phyloP scores from a whole-genome alignment of 495 filamentous ascomycete species.

The Aspergillus saccharolyticus region DNA sequence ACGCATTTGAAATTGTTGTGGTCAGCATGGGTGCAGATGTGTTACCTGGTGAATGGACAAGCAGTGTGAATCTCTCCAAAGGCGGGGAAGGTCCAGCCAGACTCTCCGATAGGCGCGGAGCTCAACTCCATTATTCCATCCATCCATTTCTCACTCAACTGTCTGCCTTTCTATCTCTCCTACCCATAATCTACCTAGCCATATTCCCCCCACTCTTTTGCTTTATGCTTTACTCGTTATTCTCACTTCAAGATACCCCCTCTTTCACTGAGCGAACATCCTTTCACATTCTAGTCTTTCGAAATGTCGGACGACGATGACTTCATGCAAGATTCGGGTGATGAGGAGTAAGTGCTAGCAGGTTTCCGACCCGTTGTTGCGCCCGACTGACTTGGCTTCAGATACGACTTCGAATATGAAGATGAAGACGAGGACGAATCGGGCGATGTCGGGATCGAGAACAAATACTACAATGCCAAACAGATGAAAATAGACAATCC shows the following conservation, averaged over 20 bases:
- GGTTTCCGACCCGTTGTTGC: slow-evolving; percentile 6
- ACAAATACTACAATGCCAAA: slow-evolving; percentile 99
- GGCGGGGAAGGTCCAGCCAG: slow-evolving; percentile 11
- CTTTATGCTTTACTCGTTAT: not conserved
- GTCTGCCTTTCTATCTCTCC: not conserved
- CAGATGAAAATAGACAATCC: slow-evolving; percentile 86
- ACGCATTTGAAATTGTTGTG: too few species aligned
- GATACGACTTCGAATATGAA: slow-evolving; percentile 96
- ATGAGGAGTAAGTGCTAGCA: slow-evolving; percentile 58
- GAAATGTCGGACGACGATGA: slow-evolving; percentile 93
- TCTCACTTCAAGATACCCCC: not conserved
- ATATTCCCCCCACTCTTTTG: too few species aligned
- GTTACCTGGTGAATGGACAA: too few species aligned
- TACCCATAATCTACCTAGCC: not conserved
- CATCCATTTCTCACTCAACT: not conserved
- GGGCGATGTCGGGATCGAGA: slow-evolving; percentile 91
- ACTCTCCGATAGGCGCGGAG: slow-evolving; percentile 18
- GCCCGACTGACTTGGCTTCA: slow-evolving; percentile 25
- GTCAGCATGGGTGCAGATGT: too few species aligned
- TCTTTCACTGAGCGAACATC: not conserved
- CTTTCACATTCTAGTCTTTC: not conserved
- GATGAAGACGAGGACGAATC: slow-evolving; percentile 84
- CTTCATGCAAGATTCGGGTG: slow-evolving; percentile 98
- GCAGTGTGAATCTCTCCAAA: too few species aligned
- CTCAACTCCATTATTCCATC: slow-evolving; percentile 5